A percentile compares a stretch with the other conserved stretches of the same genome.
These are phyloP conservation scores for Solanum hybrid DNA, from an alignment of 305 asterid species.

Conservation along the genomic window DNA sequence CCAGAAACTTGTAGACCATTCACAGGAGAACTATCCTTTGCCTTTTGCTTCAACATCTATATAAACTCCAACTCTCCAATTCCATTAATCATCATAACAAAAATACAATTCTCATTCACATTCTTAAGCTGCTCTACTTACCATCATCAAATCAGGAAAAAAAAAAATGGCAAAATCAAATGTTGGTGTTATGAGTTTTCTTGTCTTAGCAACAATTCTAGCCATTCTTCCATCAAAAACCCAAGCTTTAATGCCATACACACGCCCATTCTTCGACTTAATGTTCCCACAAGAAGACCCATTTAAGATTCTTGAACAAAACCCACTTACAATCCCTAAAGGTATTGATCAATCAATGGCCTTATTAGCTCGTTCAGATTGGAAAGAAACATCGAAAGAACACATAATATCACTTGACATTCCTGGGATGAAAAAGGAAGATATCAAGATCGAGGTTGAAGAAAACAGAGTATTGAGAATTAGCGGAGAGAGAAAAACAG, in stretches of 20 bases:
- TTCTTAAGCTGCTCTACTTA: not conserved
- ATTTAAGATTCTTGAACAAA: constrained; percentile 47
- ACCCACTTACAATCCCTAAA: constrained; percentile 32
- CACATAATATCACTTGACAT: constrained; percentile 52
- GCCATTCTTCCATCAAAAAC: constrained; percentile 13
- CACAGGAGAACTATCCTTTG: not conserved
- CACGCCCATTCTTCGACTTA: constrained; percentile 29
- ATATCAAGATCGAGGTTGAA: constrained; percentile 51
- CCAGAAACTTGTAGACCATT: not conserved
- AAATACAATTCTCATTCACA: not conserved
- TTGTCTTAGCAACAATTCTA: constrained; percentile 2
- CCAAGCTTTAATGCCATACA: constrained; percentile 41
- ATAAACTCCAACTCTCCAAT: not conserved
- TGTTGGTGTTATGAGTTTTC: not conserved
- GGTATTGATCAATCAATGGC: constrained; percentile 24
- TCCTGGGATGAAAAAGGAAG: constrained; percentile 60
- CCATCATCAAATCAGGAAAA: not conserved
- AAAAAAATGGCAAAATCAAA: constrained; percentile 9
- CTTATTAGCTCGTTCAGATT: constrained; percentile 61
- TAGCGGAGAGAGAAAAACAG: constrained; percentile 55
- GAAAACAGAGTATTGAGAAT: constrained; percentile 47
- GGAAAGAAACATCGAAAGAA: constrained; percentile 51
- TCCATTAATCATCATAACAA: not conserved
- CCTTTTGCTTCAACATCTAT: not conserved
- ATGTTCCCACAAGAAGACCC: constrained; percentile 52